Percentiles rank a stretch among this genome's conserved stretches.
phyloP scores from a whole-genome alignment of 23 red algal species.

The Pyropia haitanensis region DNA sequence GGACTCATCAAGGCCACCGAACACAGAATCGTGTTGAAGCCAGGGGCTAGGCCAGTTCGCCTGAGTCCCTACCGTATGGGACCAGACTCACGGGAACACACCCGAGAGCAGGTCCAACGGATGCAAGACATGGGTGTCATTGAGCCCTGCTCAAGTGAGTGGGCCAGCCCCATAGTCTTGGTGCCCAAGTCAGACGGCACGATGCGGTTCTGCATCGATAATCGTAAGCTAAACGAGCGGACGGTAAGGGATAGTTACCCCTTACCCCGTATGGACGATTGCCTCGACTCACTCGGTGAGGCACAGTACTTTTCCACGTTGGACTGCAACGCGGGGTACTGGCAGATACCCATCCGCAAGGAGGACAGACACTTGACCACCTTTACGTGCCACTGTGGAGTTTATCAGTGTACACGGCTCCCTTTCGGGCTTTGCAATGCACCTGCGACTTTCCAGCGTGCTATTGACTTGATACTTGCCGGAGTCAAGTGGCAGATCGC shows the following conservation, averaged over 20 bases:
- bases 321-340: no score
- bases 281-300: no score
- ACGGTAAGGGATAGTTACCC: background rate
- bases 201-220: conserved; percentile 6
- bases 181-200: conserved; percentile 9
- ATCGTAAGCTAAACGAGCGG: background rate
- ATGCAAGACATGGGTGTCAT: background rate
- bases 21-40: conserved; percentile 2
- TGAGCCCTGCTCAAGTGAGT: background rate
- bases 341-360: background rate
- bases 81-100: conserved; percentile 3
- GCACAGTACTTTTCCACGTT: no score
- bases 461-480: conserved; percentile 19
- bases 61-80: conserved; percentile 5
- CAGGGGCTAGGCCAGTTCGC: conserved; percentile 3
- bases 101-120: background rate
- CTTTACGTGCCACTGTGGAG: background rate
- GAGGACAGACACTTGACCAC: background rate
- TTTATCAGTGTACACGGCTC: conserved; percentile 1
- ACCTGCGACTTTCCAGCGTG: conserved; percentile 32
- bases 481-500: conserved; percentile 1
- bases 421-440: no score
- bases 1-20: conserved; percentile 7
- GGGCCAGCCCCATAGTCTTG: conserved; percentile 6
- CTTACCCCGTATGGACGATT: no score